Evolutionary conservation across 768 basidiomycete genomes (phyloP), one percentile per base, ranked within the genome.

Genomic region (Collybiopsis luxurians): DNA sequence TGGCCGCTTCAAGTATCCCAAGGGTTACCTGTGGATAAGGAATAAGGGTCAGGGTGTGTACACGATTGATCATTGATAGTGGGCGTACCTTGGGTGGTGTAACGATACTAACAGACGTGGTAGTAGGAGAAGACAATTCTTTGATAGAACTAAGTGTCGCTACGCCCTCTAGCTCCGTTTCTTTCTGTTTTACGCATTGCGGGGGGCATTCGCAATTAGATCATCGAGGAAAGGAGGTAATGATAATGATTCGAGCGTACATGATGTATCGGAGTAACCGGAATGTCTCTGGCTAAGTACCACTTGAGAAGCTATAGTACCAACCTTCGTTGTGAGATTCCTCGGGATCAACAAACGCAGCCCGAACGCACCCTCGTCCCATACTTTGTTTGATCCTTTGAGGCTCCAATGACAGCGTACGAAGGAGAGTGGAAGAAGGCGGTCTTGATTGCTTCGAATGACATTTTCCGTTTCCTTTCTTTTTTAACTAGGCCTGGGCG

Each of bases 321-420:
- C n/a, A n/a, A n/a, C n/a, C n/a, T n/a, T n/a, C n/a, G n/a, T n/a
- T n/a, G n/a, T n/a, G n/a, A n/a, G n/a, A n/a, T n/a, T n/a, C n/a
- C n/a, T n/a, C n/a, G n/a, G n/a, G n/a, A n/a, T n/a, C n/a, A n/a
- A n/a, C n/a, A n/a, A n/a, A n/a, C n/a, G n/a, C 31, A 34, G 31
- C 6, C 39, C 40, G 30, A 36, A 51, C 44, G 31, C 15, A 44
- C 50, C 78, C 84, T 89, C 54, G 89, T 90, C 28, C 92, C 92
- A 66, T 76, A 90, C 73, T 93, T 94, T 56, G 74, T 75, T 63
- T 81, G 78, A 70, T 93, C 87, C 60, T 85, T 92, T 43, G 89
- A 92, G 3, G 90, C 90, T 23, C 92, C 92, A 13, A 91, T 83
- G 26, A 94, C 91, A 30, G 90, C 92, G 55, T 79, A 95, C 59